Evolutionary conservation across 1,284 basidiomycete genomes (phyloP).

Genomic region (Ganoderma lingzhi): DNA sequence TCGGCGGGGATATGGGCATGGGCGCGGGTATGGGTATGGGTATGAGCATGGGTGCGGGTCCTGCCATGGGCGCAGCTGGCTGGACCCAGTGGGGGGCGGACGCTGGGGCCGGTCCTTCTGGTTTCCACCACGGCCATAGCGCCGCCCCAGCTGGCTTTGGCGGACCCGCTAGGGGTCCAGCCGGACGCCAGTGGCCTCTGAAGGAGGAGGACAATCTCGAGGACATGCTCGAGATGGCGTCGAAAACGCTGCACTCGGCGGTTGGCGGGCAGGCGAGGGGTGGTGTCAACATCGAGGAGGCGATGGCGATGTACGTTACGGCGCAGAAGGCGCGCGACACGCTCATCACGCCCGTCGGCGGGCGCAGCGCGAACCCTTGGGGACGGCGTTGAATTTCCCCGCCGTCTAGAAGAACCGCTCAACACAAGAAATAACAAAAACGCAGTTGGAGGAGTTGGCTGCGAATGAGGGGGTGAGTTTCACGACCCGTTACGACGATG

Average conservation of each 20-base stretch:
- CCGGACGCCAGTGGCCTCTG: slow-evolving; percentile 17
- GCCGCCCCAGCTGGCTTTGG: neutral
- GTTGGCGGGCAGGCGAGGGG: slow-evolving; percentile 10
- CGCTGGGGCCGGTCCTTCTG: neutral
- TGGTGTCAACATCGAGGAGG: slow-evolving; percentile 26
- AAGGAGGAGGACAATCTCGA: slow-evolving; percentile 22
- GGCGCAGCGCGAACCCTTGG: slow-evolving; percentile 23
- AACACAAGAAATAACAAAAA: neutral
- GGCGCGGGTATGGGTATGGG: slow-evolving; percentile 13
- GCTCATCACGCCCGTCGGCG: slow-evolving; percentile 29
- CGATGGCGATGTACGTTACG: slow-evolving; percentile 32
- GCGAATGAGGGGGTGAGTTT: slow-evolving; percentile 2
- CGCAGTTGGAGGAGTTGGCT: slow-evolving; percentile 6
- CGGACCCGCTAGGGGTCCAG: neutral
- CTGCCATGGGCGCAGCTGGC: neutral
- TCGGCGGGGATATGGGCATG: neutral
- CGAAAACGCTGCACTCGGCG: slow-evolving; percentile 22
- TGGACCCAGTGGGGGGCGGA: slow-evolving; percentile 19
- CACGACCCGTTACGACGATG: slow-evolving; percentile 10
- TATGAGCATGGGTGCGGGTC: neutral
- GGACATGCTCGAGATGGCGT: slow-evolving; percentile 25
- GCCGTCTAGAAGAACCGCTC: neutral
- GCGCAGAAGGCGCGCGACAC: slow-evolving; percentile 32
- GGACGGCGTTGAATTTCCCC: slow-evolving; percentile 17
- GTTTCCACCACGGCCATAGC: slow-evolving; percentile 2